A percentile compares a stretch with the other conserved stretches of the same genome.
Evolutionary conservation across 2,329 filamentous ascomycete species (phyloP).

Genomic region (Dactylellina leptospora): DNA sequence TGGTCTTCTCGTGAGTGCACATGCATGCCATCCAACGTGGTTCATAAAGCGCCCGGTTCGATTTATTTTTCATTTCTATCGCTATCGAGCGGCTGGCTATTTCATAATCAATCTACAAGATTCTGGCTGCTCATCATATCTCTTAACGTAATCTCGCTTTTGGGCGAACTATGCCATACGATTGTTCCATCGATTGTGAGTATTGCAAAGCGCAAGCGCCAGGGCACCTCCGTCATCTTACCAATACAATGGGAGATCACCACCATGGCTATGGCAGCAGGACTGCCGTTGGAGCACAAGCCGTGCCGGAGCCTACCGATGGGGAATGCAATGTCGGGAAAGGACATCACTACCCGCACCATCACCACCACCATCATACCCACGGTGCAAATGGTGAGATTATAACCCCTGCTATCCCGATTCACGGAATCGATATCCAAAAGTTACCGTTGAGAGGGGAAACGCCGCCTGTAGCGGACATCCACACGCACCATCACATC

Average conservation of each 20-base stretch:
- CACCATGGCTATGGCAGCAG: constrained; percentile 12
- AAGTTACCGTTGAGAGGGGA: constrained; percentile 32
- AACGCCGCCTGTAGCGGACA: constrained; percentile 17
- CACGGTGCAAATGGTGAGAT: constrained; percentile 24
- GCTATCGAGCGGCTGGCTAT: too few species aligned
- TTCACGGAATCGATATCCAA: constrained; percentile 16
- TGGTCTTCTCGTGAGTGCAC: constrained; percentile 36
- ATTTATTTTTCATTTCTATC: too few species aligned
- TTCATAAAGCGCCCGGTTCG: too few species aligned
- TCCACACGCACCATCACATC: constrained; percentile 10
- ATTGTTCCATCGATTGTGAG: constrained; percentile 29
- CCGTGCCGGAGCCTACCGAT: constrained; percentile 19
- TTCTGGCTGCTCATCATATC: neutral
- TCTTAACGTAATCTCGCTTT: neutral
- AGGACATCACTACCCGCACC: constrained; percentile 46
- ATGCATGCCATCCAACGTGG: constrained; percentile 35
- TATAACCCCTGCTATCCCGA: neutral
- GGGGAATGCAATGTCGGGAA: constrained; percentile 38
- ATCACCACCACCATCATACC: constrained; percentile 50
- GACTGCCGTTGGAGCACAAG: neutral
- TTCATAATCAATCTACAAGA: neutral
- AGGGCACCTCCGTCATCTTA: constrained; percentile 25
- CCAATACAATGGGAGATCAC: constrained; percentile 21
- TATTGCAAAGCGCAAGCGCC: constrained; percentile 28
- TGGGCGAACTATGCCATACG: constrained; percentile 31